Conservation (phyloP, 257 asterid genomes). For the Fraxinus cuspidata region DNA sequence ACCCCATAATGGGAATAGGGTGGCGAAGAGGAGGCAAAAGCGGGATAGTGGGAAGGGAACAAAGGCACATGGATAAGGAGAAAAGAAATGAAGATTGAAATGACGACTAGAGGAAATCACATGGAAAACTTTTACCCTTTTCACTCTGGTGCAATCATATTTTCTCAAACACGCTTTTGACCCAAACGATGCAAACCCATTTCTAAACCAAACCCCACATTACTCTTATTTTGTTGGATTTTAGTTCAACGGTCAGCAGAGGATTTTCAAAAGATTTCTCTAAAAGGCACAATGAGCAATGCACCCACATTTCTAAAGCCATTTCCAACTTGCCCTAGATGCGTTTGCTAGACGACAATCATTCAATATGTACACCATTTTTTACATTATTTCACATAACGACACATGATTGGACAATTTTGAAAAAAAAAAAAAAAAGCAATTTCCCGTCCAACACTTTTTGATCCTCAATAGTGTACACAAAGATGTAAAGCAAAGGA, state of each 20-base stretch:
- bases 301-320: conserved; percentile 39
- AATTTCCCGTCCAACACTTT: too few species aligned
- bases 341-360: conserved; percentile 19
- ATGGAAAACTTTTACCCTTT: conserved; percentile 32
- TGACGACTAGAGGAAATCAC: conserved; percentile 17
- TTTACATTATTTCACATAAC: too few species aligned
- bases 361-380: too few species aligned
- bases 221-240: background rate
- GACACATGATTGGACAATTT: too few species aligned
- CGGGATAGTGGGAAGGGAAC: conserved; percentile 1
- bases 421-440: too few species aligned
- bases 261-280: background rate
- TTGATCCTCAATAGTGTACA: too few species aligned
- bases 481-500: too few species aligned
- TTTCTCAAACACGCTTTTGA: conserved; percentile 19
- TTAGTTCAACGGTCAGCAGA: too few species aligned
- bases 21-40: conserved; percentile 8
- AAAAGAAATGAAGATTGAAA: conserved; percentile 14
- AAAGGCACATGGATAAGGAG: conserved; percentile 13
- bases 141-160: conserved; percentile 35
- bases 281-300: conserved; percentile 34
- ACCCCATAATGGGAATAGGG: background rate
- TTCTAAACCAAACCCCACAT: conserved; percentile 14
- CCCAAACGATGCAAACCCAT: conserved; percentile 30
- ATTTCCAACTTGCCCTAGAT: conserved; percentile 43